A percentile compares a stretch with the other conserved stretches of the same genome.
Evolutionary conservation across 441 rosid genomes (phyloP).

Genomic region (Monsonia emarginata): DNA sequence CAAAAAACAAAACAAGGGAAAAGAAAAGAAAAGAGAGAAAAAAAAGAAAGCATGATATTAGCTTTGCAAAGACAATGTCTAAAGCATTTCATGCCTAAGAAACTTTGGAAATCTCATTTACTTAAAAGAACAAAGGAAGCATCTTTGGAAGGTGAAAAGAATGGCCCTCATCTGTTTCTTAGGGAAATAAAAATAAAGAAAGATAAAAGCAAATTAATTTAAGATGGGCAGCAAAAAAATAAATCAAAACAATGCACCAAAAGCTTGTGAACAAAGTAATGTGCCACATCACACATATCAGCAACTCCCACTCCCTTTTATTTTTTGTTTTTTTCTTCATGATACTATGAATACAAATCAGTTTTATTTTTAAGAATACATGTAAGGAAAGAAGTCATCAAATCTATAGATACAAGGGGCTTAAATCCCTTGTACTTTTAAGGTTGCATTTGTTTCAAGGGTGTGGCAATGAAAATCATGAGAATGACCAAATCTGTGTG

Average conservation of each 20-base stretch:
- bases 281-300: neutral
- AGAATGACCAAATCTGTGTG: too few relatives aligned
- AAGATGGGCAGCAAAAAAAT: neutral
- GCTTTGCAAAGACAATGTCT: neutral
- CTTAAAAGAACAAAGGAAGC: conserved; percentile 18
- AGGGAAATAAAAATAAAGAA: neutral
- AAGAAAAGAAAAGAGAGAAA: conserved; percentile 11
- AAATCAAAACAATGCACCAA: conserved; percentile 9
- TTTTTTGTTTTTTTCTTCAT: too few relatives aligned
- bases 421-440: neutral
- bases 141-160: conserved; percentile 17
- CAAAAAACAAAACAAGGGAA: neutral
- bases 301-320: neutral
- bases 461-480: too few relatives aligned
- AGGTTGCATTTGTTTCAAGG: conserved; percentile 6
- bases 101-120: conserved; percentile 19
- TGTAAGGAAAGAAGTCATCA: too few relatives aligned
- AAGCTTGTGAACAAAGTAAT: conserved; percentile 12
- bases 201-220: too few relatives aligned
- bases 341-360: too few relatives aligned
- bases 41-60: neutral
- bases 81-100: neutral
- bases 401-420: too few relatives aligned
- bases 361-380: too few relatives aligned
- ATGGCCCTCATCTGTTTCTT: conserved; percentile 16